These are phyloP conservation scores for Trichothecium roseum DNA, from an alignment of 2,329 filamentous ascomycete genomes.

Conservation along the genomic window DNA sequence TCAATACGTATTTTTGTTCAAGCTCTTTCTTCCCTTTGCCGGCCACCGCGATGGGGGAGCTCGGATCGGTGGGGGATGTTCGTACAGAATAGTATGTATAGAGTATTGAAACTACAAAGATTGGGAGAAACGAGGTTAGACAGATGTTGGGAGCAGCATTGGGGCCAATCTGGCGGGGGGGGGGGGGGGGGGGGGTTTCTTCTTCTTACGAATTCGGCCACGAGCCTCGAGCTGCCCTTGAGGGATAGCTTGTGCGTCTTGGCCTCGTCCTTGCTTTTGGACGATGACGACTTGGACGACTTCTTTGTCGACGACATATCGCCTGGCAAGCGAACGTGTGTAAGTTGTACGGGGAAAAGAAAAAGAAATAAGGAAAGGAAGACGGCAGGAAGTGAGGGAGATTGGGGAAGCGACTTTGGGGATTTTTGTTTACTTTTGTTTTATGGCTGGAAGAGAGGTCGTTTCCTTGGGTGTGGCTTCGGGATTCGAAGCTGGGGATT, in stretches of 20 bases:
- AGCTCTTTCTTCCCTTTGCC: background rate
- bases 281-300: constrained; percentile 1
- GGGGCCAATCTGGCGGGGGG: too few relatives aligned
- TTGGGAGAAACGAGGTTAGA: too few relatives aligned
- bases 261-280: constrained; percentile 55
- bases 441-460: too few relatives aligned
- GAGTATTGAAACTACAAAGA: constrained; percentile 80
- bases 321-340: too few relatives aligned
- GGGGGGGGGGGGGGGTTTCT: too few relatives aligned
- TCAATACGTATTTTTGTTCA: background rate
- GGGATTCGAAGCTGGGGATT: too few relatives aligned
- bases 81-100: constrained; percentile 89
- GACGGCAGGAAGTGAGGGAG: background rate
- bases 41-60: too few relatives aligned
- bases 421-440: too few relatives aligned
- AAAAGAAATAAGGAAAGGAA: background rate
- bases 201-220: constrained; percentile 92
- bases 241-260: constrained; percentile 93
- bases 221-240: constrained; percentile 74
- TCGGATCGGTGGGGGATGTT: constrained; percentile 4
- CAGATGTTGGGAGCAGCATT: too few relatives aligned
- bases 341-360: too few relatives aligned
- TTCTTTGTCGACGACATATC: constrained; percentile 1
- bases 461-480: too few relatives aligned
- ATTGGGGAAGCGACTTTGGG: too few relatives aligned